A percentile compares a stretch with the other conserved stretches of the same genome.
Conservation (phyloP, 805 yeast species). For the Starmerella scarabaei region DNA sequence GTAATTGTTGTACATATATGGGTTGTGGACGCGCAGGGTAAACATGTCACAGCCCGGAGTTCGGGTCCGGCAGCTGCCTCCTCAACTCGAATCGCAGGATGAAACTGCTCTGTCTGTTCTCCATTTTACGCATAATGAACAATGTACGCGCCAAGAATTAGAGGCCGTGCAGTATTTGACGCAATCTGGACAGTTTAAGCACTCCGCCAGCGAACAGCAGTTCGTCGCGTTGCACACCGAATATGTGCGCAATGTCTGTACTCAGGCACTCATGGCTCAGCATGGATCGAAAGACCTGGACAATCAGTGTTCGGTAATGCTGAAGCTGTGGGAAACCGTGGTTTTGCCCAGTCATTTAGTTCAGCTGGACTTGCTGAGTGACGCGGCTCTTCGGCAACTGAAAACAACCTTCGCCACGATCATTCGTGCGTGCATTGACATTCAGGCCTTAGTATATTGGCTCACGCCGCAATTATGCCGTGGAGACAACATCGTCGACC, state of each 20-base stretch:
- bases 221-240: slow-evolving; percentile 4
- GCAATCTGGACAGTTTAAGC: too few relatives aligned
- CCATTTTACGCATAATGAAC: too few relatives aligned
- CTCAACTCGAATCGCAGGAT: too few relatives aligned
- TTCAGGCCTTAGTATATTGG: slow-evolving; percentile 2
- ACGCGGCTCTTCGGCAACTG: background rate
- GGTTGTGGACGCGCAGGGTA: too few relatives aligned
- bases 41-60: too few relatives aligned
- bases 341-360: background rate
- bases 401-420: slow-evolving; percentile 18
- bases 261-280: background rate
- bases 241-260: background rate
- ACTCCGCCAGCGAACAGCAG: too few relatives aligned
- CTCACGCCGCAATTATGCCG: slow-evolving; percentile 1
- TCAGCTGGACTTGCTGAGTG: background rate
- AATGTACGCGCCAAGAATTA: too few relatives aligned
- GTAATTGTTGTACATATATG: too few relatives aligned
- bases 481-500: background rate
- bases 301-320: background rate
- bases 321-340: background rate
- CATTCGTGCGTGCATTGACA: slow-evolving; percentile 14
- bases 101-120: too few relatives aligned
- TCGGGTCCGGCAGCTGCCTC: too few relatives aligned
- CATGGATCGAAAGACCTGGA: background rate
- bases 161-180: too few relatives aligned